phyloP scores from a whole-genome alignment of 305 asterid genomes.

The Solanum hybrid region DNA sequence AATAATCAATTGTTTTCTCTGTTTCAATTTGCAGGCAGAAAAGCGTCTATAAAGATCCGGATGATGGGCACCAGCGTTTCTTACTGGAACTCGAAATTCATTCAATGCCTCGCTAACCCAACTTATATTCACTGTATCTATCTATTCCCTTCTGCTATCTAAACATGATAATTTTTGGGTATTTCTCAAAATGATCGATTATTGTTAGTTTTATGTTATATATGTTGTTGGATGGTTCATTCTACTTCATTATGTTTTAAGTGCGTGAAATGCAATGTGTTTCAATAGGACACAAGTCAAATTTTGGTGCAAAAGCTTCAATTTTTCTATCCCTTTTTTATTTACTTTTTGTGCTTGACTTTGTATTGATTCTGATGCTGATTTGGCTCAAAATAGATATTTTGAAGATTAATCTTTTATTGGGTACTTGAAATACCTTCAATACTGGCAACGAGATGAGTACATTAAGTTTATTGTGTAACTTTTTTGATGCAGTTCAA shows the following conservation, averaged over 20 bases:
- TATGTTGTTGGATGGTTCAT: background rate
- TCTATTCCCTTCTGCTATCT: background rate
- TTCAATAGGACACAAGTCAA: background rate
- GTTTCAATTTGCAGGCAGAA: slow-evolving; percentile 26
- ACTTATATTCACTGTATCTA: slow-evolving; percentile 70
- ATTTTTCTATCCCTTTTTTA: background rate
- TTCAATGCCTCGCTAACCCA: slow-evolving; percentile 85
- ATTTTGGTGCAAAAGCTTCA: background rate
- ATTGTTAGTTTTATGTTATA: background rate
- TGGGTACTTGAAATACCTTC: slow-evolving; percentile 85
- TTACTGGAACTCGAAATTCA: slow-evolving; percentile 72
- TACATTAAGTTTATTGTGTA: slow-evolving; percentile 79
- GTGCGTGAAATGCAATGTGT: background rate
- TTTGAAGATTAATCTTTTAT: slow-evolving; percentile 90
- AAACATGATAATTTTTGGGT: background rate
- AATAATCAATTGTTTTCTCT: background rate
- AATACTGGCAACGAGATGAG: slow-evolving; percentile 88
- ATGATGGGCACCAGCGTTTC: slow-evolving; percentile 86
- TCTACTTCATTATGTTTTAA: background rate
- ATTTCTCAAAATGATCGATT: background rate
- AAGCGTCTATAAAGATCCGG: slow-evolving; percentile 50
- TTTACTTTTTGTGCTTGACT: background rate
- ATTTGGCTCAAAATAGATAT: slow-evolving; percentile 93
- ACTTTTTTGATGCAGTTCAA: background rate
- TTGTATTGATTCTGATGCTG: slow-evolving; percentile 24